Evolutionary conservation across 768 basidiomycete genomes (phyloP).

Genomic region (Suillus americanus): DNA sequence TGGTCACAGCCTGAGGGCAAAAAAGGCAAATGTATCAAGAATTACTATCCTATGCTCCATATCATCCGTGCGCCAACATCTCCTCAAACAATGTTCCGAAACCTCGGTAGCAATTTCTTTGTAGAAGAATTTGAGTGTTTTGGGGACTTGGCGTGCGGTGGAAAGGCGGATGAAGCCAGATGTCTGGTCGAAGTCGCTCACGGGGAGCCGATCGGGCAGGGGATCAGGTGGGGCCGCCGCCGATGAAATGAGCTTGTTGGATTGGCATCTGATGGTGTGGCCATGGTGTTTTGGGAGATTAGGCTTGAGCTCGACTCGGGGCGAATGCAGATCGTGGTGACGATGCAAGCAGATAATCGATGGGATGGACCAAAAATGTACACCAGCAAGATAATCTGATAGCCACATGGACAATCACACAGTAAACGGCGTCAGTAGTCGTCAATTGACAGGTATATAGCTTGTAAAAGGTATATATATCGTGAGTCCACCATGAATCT

Average conservation of each 20-base stretch:
- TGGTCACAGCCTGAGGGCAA: too few relatives aligned
- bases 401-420: not conserved
- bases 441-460: not conserved
- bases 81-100: too few relatives aligned
- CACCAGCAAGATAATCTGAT: not conserved
- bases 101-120: conserved; percentile 8
- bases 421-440: not conserved
- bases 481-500: not conserved
- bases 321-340: not conserved
- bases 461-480: not conserved
- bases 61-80: too few relatives aligned
- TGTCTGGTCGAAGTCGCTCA: conserved; percentile 46
- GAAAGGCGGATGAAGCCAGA: conserved; percentile 58
- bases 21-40: too few relatives aligned
- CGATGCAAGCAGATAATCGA: not conserved
- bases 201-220: conserved; percentile 46
- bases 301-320: not conserved
- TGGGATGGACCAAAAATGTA: not conserved
- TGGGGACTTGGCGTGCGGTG: conserved; percentile 47
- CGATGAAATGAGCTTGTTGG: conserved; percentile 52
- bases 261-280: not conserved
- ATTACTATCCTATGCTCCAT: too few relatives aligned
- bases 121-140: conserved; percentile 50
- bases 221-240: conserved; percentile 37
- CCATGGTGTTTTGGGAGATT: conserved; percentile 8